phyloP scores from a whole-genome alignment of 2,329 filamentous ascomycete genomes.

The Lachnellula arida region DNA sequence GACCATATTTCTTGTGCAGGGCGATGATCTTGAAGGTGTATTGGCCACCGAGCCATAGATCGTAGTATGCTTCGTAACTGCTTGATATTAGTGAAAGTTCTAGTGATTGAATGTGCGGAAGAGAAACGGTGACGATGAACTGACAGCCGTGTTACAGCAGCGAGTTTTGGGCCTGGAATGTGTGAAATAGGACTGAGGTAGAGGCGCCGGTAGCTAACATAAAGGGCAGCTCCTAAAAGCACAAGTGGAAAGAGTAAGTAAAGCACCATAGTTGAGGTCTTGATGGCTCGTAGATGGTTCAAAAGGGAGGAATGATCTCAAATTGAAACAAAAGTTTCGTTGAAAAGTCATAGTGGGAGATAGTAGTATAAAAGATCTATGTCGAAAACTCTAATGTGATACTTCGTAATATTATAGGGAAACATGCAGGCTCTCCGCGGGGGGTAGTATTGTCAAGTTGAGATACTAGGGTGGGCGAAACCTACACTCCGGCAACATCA shows the following conservation, averaged over 20 bases:
- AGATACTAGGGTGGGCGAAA: no score
- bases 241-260: background rate
- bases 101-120: background rate
- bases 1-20: constrained; percentile 36
- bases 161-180: constrained; percentile 23
- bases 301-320: background rate
- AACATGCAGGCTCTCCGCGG: background rate
- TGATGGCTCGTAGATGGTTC: background rate
- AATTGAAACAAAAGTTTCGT: no score
- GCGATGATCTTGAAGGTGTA: constrained; percentile 39
- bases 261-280: background rate
- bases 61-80: constrained; percentile 34
- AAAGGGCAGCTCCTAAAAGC: background rate
- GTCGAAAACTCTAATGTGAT: background rate
- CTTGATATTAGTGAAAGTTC: background rate
- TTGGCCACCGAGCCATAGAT: constrained; percentile 37
- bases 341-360: no score
- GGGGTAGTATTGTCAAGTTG: background rate
- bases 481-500: no score
- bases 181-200: constrained; percentile 24
- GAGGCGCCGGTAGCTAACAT: constrained; percentile 8
- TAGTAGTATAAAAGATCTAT: no score
- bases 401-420: no score
- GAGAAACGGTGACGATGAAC: background rate
- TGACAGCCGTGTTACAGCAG: constrained; percentile 6